Evolutionary conservation across 257 asterid species (phyloP).

Genomic region (Thymus quinquecostatus): DNA sequence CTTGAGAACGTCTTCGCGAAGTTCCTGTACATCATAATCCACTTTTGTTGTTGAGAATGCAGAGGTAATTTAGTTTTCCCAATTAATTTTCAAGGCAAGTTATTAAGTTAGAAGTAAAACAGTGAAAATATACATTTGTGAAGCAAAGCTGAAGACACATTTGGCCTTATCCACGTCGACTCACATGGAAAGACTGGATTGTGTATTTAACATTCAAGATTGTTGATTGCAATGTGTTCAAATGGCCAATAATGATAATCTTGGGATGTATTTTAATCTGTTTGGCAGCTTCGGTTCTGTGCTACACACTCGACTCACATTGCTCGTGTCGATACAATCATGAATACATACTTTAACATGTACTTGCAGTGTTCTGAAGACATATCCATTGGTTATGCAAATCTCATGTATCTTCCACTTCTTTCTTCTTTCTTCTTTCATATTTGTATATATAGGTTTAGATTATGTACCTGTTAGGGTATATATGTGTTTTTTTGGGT

Average conservation of each 20-base stretch:
- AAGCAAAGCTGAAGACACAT: slow-evolving; percentile 9
- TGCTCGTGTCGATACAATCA: neutral
- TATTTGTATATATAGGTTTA: neutral
- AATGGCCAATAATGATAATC: too few relatives aligned
- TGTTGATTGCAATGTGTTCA: too few relatives aligned
- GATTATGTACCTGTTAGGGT: too few relatives aligned
- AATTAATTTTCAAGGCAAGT: neutral
- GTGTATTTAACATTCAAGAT: too few relatives aligned
- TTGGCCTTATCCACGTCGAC: neutral
- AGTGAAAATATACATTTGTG: neutral
- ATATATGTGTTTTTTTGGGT: too few relatives aligned
- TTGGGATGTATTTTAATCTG: too few relatives aligned
- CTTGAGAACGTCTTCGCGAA: slow-evolving; percentile 22
- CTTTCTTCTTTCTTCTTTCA: neutral
- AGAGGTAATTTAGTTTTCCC: slow-evolving; percentile 11
- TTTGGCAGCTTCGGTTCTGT: too few relatives aligned
- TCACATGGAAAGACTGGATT: neutral
- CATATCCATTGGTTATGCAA: neutral
- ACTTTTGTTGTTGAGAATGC: neutral
- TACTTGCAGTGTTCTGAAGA: neutral
- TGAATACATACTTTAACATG: neutral
- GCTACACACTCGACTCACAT: too few relatives aligned
- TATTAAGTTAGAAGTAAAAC: neutral
- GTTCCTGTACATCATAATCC: neutral
- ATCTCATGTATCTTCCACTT: neutral